Evolutionary conservation across 306 rosid genomes (phyloP), one percentile per base, ranked within the genome.

Genomic region (Prunus dulcis): DNA sequence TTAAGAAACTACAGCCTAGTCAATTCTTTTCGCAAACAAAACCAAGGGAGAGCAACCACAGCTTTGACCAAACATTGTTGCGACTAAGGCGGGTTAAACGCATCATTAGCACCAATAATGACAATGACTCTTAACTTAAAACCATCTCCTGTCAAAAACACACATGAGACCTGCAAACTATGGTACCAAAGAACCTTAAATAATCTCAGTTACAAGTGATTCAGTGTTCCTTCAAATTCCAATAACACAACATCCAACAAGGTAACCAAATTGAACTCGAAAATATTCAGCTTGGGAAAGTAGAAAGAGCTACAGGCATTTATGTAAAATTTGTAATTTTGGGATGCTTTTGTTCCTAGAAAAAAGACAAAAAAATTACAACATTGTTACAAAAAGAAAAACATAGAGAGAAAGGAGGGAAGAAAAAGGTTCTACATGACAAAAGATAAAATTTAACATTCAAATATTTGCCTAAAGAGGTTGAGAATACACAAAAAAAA

Each of bases 401-500:
- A 22, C 8, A 12, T 3, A 63, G 38, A 73, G 64, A 47, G 71
- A 28, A 61, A 77, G 41, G 13, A 45, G 73, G 66, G 12, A 47
- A 50, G 18, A 79, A 58, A 38, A 61, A 47, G 8, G 47, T 47
- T 74, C 47, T 62, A 46, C 10, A 46, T 18, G 50, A 74, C 1
- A 58, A 58, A 38, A 15, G 55, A 71, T 32, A 45, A 41, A 56
- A 23, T 22, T 25, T 38, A 22, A 38, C 25, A 34, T 11, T 53
- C 32, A 58, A 57, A 9, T 71, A 55, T 38, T 12, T 41, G 67
- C 57, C 77, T 73, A 43, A 6, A 30, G 61, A 27, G 78, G 77
- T 60, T 30, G 70, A 70, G 85, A 79, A 73, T 82, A 62, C 88
- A 84, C 83, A 84, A 76, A 76, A 62, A 51, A 76, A 62, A 51